Conservation (phyloP, 495 filamentous ascomycete species). For the Penicillium waksmanii region DNA sequence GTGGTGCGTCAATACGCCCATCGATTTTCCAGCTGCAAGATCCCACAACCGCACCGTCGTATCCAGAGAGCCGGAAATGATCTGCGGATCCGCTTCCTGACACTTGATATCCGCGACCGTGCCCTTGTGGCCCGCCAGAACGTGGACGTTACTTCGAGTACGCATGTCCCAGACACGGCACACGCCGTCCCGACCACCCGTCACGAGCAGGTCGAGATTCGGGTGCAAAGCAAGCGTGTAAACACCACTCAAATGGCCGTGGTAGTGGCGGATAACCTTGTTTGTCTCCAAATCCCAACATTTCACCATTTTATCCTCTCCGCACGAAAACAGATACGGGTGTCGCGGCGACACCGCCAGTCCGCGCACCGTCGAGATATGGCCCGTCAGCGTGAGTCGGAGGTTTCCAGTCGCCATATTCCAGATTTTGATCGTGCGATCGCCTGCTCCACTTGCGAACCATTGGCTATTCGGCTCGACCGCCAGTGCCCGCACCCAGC, state of each 20-base stretch:
- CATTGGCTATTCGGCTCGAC: slow-evolving; percentile 96
- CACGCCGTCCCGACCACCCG: slow-evolving; percentile 91
- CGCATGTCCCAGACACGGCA: slow-evolving; percentile 99
- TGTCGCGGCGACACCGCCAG: slow-evolving; percentile 91
- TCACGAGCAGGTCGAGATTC: slow-evolving; percentile 91
- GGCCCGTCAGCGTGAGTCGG: slow-evolving; percentile 87
- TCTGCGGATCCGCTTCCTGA: slow-evolving; percentile 95
- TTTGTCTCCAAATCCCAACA: no score
- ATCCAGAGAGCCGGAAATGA: slow-evolving; percentile 90
- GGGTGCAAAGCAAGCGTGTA: slow-evolving; percentile 91
- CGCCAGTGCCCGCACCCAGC: slow-evolving; percentile 90
- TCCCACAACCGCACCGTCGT: slow-evolving; percentile 96
- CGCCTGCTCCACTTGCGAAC: slow-evolving; percentile 95
- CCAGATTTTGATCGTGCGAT: slow-evolving; percentile 99
- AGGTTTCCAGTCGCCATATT: slow-evolving; percentile 85
- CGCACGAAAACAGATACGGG: slow-evolving; percentile 96
- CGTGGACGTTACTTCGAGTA: slow-evolving; percentile 94
- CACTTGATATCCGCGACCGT: slow-evolving; percentile 88
- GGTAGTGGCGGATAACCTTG: slow-evolving; percentile 97
- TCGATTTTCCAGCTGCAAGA: slow-evolving; percentile 92
- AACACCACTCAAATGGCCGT: slow-evolving; percentile 94
- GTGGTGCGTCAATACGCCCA: slow-evolving; percentile 96
- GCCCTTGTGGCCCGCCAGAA: slow-evolving; percentile 84
- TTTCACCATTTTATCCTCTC: slow-evolving; percentile 99
- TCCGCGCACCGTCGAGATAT: slow-evolving; percentile 95